These are phyloP conservation scores for Zygosaccharomyces lentus DNA, from an alignment of 805 yeast genomes.

Conservation along the genomic window DNA sequence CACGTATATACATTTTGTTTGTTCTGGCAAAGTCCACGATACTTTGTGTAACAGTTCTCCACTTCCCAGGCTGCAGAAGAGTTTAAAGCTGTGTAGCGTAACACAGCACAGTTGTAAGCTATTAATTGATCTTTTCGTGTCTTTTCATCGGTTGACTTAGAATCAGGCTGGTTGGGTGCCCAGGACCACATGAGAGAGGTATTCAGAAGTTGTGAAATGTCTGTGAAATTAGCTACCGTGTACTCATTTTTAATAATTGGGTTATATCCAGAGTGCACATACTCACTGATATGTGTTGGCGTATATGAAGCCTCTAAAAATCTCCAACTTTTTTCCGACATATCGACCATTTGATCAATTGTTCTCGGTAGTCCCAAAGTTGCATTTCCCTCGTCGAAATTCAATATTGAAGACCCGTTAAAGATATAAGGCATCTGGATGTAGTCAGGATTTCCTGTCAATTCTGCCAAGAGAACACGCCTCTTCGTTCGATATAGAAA, in stretches of 20 bases:
- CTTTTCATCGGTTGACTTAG: slow-evolving; percentile 16
- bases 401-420: slow-evolving; percentile 19
- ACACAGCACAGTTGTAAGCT: slow-evolving; percentile 46
- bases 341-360: slow-evolving; percentile 9
- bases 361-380: slow-evolving; percentile 23
- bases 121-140: slow-evolving; percentile 12
- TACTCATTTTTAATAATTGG: slow-evolving; percentile 52
- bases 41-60: slow-evolving; percentile 56
- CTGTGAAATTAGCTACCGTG: slow-evolving; percentile 18
- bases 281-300: slow-evolving; percentile 35
- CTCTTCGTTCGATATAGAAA: slow-evolving; percentile 36
- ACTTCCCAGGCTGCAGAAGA: slow-evolving; percentile 54
- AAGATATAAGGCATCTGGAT: slow-evolving; percentile 34
- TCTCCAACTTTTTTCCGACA: slow-evolving; percentile 35
- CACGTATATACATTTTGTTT: slow-evolving; percentile 40
- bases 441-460: slow-evolving; percentile 26
- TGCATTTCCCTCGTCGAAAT: slow-evolving; percentile 21
- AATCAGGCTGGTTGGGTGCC: slow-evolving; percentile 53
- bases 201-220: slow-evolving; percentile 34
- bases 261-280: slow-evolving; percentile 55
- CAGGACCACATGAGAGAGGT: slow-evolving; percentile 64
- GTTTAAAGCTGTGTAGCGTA: slow-evolving; percentile 23
- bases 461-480: slow-evolving; percentile 38
- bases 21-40: slow-evolving; percentile 54
- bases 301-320: slow-evolving; percentile 45